phyloP scores from a whole-genome alignment of 176 grass and related monocot species.

The Coix lacrymajobi region DNA sequence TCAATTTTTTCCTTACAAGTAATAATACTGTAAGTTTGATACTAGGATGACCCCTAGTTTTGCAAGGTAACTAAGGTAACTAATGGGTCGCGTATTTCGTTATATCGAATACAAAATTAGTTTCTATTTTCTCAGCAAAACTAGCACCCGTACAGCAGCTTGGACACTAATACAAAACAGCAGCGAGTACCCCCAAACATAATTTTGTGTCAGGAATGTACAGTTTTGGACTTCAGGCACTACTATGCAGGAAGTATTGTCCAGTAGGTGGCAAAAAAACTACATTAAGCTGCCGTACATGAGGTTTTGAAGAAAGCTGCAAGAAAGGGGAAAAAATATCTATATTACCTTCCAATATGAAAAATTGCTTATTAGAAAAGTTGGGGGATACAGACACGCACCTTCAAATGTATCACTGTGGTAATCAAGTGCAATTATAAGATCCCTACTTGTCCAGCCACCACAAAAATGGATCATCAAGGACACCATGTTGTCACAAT shows the following conservation, averaged over 20 bases:
- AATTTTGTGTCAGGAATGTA: too few relatives aligned
- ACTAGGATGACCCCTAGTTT: too few relatives aligned
- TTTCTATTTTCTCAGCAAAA: too few relatives aligned
- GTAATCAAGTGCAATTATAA: constrained; percentile 40
- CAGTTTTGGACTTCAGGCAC: not conserved
- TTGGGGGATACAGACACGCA: not conserved
- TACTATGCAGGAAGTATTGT: constrained; percentile 29
- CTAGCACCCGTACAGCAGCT: not conserved
- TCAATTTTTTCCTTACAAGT: too few relatives aligned
- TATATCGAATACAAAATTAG: too few relatives aligned
- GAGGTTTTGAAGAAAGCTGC: constrained; percentile 54
- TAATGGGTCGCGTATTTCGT: too few relatives aligned
- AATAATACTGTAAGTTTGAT: too few relatives aligned
- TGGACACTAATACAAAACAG: not conserved
- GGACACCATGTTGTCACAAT: not conserved
- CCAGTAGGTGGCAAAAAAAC: constrained; percentile 49
- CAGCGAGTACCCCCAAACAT: not conserved
- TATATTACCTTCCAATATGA: not conserved
- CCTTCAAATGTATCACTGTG: constrained; percentile 58
- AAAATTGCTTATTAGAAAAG: not conserved
- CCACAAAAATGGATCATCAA: constrained; percentile 26
- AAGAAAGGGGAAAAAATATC: not conserved
- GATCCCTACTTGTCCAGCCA: constrained; percentile 31
- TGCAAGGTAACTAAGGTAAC: too few relatives aligned
- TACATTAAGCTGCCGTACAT: constrained; percentile 61